Percentiles rank a stretch among this genome's conserved stretches.
These are phyloP conservation scores for Achaetomium macrosporum DNA, from an alignment of 2,329 filamentous ascomycete genomes.

Conservation along the genomic window DNA sequence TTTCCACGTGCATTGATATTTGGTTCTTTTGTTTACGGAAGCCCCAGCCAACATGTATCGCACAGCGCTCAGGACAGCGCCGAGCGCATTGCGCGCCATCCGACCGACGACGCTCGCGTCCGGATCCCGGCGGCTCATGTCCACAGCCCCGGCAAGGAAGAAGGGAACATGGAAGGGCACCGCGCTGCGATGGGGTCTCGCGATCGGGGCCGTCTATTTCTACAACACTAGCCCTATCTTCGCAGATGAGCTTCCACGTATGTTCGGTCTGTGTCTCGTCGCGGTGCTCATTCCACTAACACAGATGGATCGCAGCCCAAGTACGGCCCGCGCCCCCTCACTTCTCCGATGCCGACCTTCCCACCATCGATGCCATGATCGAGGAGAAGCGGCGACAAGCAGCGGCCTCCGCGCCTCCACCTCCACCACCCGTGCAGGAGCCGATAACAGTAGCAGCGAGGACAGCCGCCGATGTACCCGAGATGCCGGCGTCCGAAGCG, in stretches of 20 bases:
- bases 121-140: conserved; percentile 46
- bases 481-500: conserved; percentile 14
- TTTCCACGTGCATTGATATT: not conserved
- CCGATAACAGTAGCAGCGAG: conserved; percentile 20
- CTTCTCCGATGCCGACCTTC: conserved; percentile 53
- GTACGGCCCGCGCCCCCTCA: conserved; percentile 40
- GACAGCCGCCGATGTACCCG: conserved; percentile 16
- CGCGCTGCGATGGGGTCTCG: conserved; percentile 67
- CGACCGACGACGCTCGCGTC: conserved; percentile 36
- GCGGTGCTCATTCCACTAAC: conserved; percentile 8
- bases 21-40: not conserved
- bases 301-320: conserved; percentile 24
- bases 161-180: conserved; percentile 78
- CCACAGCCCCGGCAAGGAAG: conserved; percentile 53
- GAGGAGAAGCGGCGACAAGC: conserved; percentile 55
- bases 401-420: conserved; percentile 25
- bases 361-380: conserved; percentile 62
- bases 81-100: conserved; percentile 39
- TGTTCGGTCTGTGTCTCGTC: not conserved
- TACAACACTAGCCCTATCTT: conserved; percentile 90
- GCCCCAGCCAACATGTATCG: conserved; percentile 43
- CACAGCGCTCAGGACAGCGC: conserved; percentile 43
- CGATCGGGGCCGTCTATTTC: conserved; percentile 75
- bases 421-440: conserved; percentile 20
- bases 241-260: conserved; percentile 74